Evolutionary conservation across 441 rosid species (phyloP).

Genomic region (Corymbia citriodora): DNA sequence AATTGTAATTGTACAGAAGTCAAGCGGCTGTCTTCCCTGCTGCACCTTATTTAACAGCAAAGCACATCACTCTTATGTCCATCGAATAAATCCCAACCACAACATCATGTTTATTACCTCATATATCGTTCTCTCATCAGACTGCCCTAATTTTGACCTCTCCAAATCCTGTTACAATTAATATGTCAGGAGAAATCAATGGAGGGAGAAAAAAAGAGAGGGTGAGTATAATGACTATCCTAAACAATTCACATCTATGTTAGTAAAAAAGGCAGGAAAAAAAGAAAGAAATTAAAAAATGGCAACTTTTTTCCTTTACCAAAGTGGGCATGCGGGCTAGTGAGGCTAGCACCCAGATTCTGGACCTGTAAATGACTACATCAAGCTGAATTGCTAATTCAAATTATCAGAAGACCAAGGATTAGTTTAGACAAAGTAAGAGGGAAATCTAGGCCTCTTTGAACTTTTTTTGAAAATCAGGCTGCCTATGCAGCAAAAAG

Average conservation of each 20-base stretch:
- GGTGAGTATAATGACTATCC: neutral
- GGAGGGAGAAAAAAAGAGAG: neutral
- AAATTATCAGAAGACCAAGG: neutral
- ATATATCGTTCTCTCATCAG: slow-evolving; percentile 75
- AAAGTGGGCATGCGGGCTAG: neutral
- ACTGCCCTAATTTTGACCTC: slow-evolving; percentile 50
- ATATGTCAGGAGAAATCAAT: neutral
- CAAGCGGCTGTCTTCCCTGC: slow-evolving; percentile 71
- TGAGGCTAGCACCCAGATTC: neutral
- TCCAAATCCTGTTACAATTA: slow-evolving; percentile 45
- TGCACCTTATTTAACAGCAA: slow-evolving; percentile 47
- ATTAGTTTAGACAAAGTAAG: neutral
- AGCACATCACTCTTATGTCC: slow-evolving; percentile 13
- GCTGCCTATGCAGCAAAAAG: neutral
- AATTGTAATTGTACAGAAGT: slow-evolving; percentile 45
- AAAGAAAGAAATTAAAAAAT: neutral
- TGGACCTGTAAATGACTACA: neutral
- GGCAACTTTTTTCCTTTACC: neutral
- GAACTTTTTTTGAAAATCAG: neutral
- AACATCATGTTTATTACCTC: slow-evolving; percentile 46
- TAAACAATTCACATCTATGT: neutral
- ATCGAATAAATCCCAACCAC: slow-evolving; percentile 2
- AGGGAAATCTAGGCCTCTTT: neutral
- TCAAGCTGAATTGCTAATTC: neutral
- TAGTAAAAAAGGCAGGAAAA: neutral